phyloP scores from a whole-genome alignment of 768 basidiomycete species.

The Hygrophorus pudorinus region DNA sequence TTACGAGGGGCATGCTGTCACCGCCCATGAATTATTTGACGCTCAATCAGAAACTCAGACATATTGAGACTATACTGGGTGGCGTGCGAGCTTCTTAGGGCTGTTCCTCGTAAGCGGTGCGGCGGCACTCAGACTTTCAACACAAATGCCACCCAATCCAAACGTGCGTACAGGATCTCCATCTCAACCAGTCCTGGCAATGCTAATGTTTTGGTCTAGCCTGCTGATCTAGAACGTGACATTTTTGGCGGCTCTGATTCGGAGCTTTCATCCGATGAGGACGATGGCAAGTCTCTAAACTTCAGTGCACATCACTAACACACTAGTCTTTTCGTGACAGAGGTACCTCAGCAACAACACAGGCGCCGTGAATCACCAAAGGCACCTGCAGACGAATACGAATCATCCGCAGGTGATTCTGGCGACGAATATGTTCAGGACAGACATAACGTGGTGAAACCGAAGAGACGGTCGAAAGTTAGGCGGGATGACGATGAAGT shows the following conservation, averaged over 20 bases:
- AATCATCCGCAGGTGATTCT: slow-evolving; percentile 35
- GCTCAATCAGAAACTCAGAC: no score
- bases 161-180: neutral
- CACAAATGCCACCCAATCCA: no score
- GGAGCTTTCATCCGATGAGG: slow-evolving; percentile 72
- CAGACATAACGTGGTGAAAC: slow-evolving; percentile 19
- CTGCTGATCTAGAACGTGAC: slow-evolving; percentile 45
- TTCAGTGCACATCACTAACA: neutral
- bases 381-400: slow-evolving; percentile 37
- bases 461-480: slow-evolving; percentile 21
- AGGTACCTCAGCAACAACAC: slow-evolving; percentile 32
- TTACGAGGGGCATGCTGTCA: no score
- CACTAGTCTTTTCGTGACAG: slow-evolving; percentile 15
- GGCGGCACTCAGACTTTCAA: neutral
- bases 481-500: slow-evolving; percentile 19
- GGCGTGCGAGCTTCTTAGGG: no score
- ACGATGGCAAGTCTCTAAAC: slow-evolving; percentile 34
- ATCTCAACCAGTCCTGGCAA: neutral
- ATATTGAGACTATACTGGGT: no score
- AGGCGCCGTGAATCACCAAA: slow-evolving; percentile 22
- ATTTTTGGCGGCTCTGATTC: slow-evolving; percentile 82
- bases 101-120: neutral
- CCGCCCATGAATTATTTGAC: no score
- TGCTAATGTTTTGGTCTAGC: neutral
- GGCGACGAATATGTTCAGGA: slow-evolving; percentile 43